These are phyloP conservation scores for Leishmania mexicana DNA, from an alignment of 208 protist genomes.

Conservation along the genomic window DNA sequence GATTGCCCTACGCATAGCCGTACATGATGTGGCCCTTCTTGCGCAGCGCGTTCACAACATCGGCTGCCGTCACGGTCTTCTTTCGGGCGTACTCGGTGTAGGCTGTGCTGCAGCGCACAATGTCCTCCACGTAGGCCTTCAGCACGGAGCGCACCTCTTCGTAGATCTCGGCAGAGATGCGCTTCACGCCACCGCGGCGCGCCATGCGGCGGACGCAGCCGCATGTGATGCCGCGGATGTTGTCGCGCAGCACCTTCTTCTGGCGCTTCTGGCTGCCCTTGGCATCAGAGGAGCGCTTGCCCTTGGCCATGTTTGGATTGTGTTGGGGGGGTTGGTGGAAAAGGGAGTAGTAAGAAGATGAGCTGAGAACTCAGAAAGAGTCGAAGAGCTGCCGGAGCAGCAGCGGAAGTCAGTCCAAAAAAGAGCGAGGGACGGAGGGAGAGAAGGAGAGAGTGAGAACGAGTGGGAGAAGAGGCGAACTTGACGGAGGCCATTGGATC, in stretches of 20 bases:
- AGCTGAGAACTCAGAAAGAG: background rate
- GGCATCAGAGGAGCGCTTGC: conserved; percentile 71
- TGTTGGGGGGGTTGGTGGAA: background rate
- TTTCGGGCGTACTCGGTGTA: conserved; percentile 87
- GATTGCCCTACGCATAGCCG: conserved; percentile 70
- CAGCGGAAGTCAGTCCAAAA: background rate
- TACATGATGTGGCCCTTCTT: conserved; percentile 90
- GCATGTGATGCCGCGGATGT: conserved; percentile 86
- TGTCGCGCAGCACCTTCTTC: conserved; percentile 88
- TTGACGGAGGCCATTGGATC: background rate
- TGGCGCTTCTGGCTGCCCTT: conserved; percentile 81
- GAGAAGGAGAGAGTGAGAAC: background rate
- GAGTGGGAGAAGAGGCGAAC: background rate
- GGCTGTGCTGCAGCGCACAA: conserved; percentile 79
- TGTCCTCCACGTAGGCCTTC: conserved; percentile 81
- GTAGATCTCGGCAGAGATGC: conserved; percentile 80
- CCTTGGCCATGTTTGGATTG: conserved; percentile 63
- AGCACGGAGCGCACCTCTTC: conserved; percentile 78
- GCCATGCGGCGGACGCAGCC: conserved; percentile 90
- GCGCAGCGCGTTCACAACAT: conserved; percentile 91
- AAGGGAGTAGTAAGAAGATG: background rate
- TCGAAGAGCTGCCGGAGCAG: background rate
- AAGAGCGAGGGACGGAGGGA: background rate
- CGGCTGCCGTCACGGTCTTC: conserved; percentile 84
- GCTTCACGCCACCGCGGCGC: conserved; percentile 92